Conservation (phyloP, 23 red algal genomes). For the Cyanidioschyzon merolae region DNA sequence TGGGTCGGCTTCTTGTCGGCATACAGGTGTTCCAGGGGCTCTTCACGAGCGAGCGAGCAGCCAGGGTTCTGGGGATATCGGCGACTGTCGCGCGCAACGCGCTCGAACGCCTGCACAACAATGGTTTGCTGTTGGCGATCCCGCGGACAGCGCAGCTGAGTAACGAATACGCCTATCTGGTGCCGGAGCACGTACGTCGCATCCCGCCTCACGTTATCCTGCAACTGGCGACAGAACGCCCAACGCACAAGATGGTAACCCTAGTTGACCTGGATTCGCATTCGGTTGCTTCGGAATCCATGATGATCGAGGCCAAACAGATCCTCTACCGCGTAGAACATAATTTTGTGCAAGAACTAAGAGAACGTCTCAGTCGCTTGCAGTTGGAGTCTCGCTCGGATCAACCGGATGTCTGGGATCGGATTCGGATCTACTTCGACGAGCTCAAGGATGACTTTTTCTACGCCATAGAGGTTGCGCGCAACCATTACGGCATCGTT, state of each 20-base stretch:
- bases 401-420: constrained; percentile 1
- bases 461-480: constrained; percentile 1
- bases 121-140: constrained; percentile 1
- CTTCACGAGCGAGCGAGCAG: neutral
- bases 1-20: neutral
- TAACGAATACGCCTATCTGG: neutral
- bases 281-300: neutral
- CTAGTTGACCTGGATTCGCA: neutral
- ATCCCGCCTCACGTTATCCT: neutral
- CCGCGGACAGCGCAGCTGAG: neutral
- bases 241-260: neutral
- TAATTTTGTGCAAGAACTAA: constrained; percentile 8
- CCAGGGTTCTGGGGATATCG: neutral
- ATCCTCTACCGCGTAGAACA: neutral
- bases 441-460: constrained; percentile 13
- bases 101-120: neutral
- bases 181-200: constrained; percentile 8
- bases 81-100: neutral
- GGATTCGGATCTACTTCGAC: neutral
- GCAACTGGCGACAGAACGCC: neutral
- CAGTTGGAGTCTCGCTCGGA: neutral
- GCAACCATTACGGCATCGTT: neutral
- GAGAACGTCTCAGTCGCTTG: neutral
- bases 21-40: neutral
- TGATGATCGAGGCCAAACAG: neutral